Conservation (phyloP, 2,329 filamentous ascomycete genomes). For the Teratosphaeria nubilosa region DNA sequence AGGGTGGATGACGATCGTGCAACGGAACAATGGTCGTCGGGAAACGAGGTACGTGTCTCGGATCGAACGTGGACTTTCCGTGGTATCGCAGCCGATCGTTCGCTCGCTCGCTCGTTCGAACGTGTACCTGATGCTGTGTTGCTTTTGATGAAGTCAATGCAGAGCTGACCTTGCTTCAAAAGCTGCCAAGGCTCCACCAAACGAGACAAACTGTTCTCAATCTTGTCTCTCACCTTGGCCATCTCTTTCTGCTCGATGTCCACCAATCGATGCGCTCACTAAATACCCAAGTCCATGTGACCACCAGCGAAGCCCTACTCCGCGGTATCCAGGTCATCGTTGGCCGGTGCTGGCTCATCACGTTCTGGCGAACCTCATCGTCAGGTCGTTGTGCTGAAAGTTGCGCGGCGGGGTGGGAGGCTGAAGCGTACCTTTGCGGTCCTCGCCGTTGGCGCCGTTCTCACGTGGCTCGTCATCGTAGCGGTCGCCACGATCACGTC, state of each 20-base stretch:
- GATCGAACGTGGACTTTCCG: not conserved
- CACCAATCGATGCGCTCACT: not conserved
- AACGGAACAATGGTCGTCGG: not conserved
- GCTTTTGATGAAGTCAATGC: not conserved
- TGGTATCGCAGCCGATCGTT: not conserved
- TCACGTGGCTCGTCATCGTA: conserved; percentile 17
- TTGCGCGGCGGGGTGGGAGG: not conserved
- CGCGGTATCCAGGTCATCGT: conserved; percentile 93
- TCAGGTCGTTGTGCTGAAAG: conserved; percentile 7
- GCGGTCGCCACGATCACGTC: conserved; percentile 50
- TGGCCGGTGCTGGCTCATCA: conserved; percentile 69
- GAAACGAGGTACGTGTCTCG: not conserved
- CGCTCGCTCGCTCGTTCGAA: not conserved
- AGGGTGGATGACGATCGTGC: not conserved
- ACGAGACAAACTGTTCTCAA: not conserved
- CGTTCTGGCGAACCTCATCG: conserved; percentile 27
- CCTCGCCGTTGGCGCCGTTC: conserved; percentile 58
- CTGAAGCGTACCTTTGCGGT: conserved; percentile 64
- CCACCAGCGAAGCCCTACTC: conserved; percentile 43
- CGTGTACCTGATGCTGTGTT: not conserved
- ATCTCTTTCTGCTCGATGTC: not conserved
- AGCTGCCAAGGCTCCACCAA: not conserved
- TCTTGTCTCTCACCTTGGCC: not conserved
- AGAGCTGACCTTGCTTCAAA: not conserved
- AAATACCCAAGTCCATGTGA: not conserved